Evolutionary conservation across 2,329 filamentous ascomycete species (phyloP), one percentile per base, ranked within the genome.

Genomic region (Epichloe hybrida): DNA sequence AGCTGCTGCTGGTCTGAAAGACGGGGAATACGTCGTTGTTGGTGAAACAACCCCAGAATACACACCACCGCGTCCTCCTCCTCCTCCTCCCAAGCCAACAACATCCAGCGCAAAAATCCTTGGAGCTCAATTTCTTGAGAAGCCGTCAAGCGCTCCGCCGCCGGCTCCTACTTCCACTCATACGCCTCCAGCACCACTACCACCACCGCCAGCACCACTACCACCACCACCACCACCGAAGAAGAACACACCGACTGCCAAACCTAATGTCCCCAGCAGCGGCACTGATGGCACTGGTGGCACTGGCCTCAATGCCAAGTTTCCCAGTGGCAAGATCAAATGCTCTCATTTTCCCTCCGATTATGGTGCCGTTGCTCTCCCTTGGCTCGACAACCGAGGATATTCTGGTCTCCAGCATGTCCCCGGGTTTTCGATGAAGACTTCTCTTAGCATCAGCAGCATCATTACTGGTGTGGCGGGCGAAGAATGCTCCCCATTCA

Each of bases 371-470:
- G 62, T 95, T 44, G 50, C 80, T 46, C 70, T 93, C 34, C 63
- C 75, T 50, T 91, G 84, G 74, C 75, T 90, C n/a, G n/a, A n/a
- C 27, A 74, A 76, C 17, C 70, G 73, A 54, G 89, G 88, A 56
- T 98, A 83, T 83, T 81, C 79, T 57, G 88, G 89, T 62, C 75
- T 96, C 54, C 89, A 95, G 69, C 72, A 74, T 49, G 68, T 72
- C 13, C 74, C 76, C 50, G 70, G 72, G 54, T 81, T 72, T 62
- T 69, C 64, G n/a, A 52, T 70, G 31, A 67, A 65, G 27, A 72
- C 73, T 45, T 50, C 42, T 35, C 61, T 72, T 13, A 62, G 76
- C 38, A 84, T 94, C 62, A 73, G 70, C 64, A 76, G 78, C 53
- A 88, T 90, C 54, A 72, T 78, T 48, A 82, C 81, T 40, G 80